These are phyloP conservation scores for Solidago caesia DNA, from an alignment of 129 eudicot species.

Conservation along the genomic window DNA sequence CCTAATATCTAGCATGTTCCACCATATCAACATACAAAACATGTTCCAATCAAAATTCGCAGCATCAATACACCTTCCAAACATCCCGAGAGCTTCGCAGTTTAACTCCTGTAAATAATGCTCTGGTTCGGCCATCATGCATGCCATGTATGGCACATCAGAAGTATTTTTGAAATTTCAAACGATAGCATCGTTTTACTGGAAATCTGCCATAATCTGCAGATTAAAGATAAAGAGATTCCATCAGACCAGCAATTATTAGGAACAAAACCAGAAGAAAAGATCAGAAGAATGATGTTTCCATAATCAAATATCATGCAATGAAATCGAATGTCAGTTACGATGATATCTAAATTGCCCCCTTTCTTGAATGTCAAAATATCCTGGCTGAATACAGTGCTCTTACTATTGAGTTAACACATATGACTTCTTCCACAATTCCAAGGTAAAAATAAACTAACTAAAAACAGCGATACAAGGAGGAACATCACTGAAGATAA, in stretches of 20 bases:
- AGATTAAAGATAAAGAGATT: neutral
- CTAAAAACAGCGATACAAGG: too few species aligned
- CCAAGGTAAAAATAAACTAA: too few species aligned
- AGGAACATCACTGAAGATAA: too few species aligned
- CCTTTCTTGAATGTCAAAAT: neutral
- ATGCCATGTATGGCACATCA: conserved; percentile 5
- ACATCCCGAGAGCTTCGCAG: neutral
- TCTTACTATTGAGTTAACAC: too few species aligned
- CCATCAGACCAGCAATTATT: neutral
- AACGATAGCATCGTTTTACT: conserved; percentile 11
- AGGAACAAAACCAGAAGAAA: neutral
- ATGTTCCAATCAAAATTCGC: conserved; percentile 18
- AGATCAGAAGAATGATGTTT: neutral
- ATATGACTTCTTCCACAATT: too few species aligned
- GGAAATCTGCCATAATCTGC: conserved; percentile 27
- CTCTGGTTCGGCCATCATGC: conserved; percentile 1
- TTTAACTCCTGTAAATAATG: neutral
- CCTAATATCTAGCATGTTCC: conserved; percentile 25
- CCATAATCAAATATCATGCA: neutral
- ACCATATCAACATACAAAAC: conserved; percentile 27
- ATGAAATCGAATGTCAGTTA: neutral
- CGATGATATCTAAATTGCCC: neutral
- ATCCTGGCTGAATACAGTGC: too few species aligned
- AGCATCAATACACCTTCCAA: conserved; percentile 24
- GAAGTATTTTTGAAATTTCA: conserved; percentile 5